Conservation (phyloP, 371 early-diverging fungal species). For the Catenaria anguillulae region DNA sequence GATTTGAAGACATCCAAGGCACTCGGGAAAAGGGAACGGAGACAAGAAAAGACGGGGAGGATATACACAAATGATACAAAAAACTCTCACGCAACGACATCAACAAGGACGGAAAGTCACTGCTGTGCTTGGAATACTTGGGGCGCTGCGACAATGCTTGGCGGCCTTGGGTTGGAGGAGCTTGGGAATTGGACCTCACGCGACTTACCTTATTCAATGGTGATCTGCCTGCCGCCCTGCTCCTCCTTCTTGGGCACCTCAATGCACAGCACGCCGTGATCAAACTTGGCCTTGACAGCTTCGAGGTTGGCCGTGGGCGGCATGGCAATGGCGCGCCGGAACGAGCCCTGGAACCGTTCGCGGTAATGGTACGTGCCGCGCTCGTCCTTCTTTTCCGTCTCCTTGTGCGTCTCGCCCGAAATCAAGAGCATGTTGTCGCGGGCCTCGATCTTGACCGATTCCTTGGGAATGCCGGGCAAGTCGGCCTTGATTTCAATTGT, state of each 20-base stretch:
- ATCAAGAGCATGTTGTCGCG: constrained; percentile 12
- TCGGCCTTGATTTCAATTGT: constrained; percentile 26
- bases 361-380: constrained; percentile 19
- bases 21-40: too few species aligned
- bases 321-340: constrained; percentile 32
- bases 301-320: constrained; percentile 30
- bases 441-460: constrained; percentile 26
- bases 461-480: constrained; percentile 35
- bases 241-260: constrained; percentile 30
- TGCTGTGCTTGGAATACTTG: too few species aligned
- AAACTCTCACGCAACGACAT: too few species aligned
- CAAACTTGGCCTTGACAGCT: constrained; percentile 32
- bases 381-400: not conserved
- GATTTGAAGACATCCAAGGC: too few species aligned
- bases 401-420: constrained; percentile 9
- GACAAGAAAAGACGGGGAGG: too few species aligned
- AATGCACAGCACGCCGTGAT: constrained; percentile 39
- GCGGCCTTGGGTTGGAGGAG: too few species aligned
- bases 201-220: constrained; percentile 21
- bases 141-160: too few species aligned
- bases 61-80: too few species aligned
- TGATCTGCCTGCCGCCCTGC: constrained; percentile 15
- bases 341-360: constrained; percentile 36
- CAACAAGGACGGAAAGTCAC: too few species aligned
- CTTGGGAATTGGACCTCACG: too few species aligned